phyloP scores from a whole-genome alignment of 768 basidiomycete species.

The Agaricus blazei region DNA sequence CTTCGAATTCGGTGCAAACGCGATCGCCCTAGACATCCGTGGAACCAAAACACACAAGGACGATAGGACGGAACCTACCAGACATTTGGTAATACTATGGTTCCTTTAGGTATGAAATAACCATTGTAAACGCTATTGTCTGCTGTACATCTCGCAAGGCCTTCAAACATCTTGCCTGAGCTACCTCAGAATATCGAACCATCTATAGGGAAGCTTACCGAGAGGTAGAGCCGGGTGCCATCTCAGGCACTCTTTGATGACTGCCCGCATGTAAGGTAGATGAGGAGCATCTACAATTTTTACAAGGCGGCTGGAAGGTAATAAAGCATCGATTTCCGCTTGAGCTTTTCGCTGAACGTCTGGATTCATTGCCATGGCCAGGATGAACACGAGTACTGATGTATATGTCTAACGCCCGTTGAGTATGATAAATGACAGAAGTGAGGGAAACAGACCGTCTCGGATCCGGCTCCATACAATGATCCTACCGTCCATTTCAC shows the following conservation, averaged over 20 bases:
- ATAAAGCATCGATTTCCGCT: constrained; percentile 34
- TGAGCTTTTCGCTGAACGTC: constrained; percentile 35
- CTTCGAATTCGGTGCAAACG: constrained; percentile 1
- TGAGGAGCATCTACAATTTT: constrained; percentile 9
- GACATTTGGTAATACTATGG: constrained; percentile 27
- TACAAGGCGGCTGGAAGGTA: constrained; percentile 26
- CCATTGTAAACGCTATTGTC: constrained; percentile 15
- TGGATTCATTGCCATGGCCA: constrained; percentile 31
- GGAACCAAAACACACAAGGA: not conserved
- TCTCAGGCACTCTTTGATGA: constrained; percentile 35
- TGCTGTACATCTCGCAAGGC: constrained; percentile 11
- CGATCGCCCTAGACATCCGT: constrained; percentile 8
- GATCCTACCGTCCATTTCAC: constrained; percentile 15
- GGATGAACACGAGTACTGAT: constrained; percentile 3
- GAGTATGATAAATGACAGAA: not conserved
- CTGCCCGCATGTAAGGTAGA: constrained; percentile 26
- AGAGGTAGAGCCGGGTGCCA: constrained; percentile 42
- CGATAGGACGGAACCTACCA: constrained; percentile 19
- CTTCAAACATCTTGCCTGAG: not conserved
- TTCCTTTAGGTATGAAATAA: constrained; percentile 28
- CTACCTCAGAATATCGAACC: not conserved
- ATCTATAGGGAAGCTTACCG: constrained; percentile 9
- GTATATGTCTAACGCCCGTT: not conserved
- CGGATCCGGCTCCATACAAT: constrained; percentile 17
- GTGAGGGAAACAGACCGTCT: constrained; percentile 5